A percentile compares a stretch with the other conserved stretches of the same genome.
These are phyloP conservation scores for Rheum nobile DNA, from an alignment of 148 eudicot genomes.

Conservation along the genomic window DNA sequence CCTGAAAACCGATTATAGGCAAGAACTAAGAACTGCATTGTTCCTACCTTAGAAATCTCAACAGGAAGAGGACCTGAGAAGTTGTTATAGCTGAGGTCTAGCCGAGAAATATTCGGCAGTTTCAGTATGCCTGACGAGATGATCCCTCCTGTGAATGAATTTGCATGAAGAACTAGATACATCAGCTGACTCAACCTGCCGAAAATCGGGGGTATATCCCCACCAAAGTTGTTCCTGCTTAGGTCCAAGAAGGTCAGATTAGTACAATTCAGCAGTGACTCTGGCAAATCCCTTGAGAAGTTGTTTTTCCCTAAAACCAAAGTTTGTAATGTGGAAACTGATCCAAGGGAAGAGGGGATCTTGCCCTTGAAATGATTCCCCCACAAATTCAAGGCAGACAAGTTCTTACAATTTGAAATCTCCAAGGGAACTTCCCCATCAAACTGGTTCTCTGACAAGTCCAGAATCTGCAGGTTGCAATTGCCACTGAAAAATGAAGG, in stretches of 20 bases:
- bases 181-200: conserved; percentile 55
- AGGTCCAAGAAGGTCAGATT: conserved; percentile 59
- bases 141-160: conserved; percentile 54
- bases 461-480: conserved; percentile 50
- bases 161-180: conserved; percentile 49
- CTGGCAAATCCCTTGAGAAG: conserved; percentile 59
- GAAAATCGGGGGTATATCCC: conserved; percentile 50
- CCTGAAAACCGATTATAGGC: conserved; percentile 58
- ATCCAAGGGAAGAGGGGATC: conserved; percentile 59
- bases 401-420: conserved; percentile 48
- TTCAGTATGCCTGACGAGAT: conserved; percentile 56
- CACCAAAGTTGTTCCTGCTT: conserved; percentile 51
- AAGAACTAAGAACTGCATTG: conserved; percentile 49
- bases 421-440: conserved; percentile 48
- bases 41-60: conserved; percentile 37
- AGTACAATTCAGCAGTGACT: conserved; percentile 33
- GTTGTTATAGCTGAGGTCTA: conserved; percentile 72
- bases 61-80: conserved; percentile 67
- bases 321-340: conserved; percentile 29
- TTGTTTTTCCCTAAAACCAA: conserved; percentile 60
- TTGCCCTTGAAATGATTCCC: conserved; percentile 51
- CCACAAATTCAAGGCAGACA: conserved; percentile 39
- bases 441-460: conserved; percentile 60
- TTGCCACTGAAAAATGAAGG: conserved; percentile 28
- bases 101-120: conserved; percentile 37